These are phyloP conservation scores for Neofusicoccum umdonicola DNA, from an alignment of 2,329 filamentous ascomycete genomes.

Conservation along the genomic window DNA sequence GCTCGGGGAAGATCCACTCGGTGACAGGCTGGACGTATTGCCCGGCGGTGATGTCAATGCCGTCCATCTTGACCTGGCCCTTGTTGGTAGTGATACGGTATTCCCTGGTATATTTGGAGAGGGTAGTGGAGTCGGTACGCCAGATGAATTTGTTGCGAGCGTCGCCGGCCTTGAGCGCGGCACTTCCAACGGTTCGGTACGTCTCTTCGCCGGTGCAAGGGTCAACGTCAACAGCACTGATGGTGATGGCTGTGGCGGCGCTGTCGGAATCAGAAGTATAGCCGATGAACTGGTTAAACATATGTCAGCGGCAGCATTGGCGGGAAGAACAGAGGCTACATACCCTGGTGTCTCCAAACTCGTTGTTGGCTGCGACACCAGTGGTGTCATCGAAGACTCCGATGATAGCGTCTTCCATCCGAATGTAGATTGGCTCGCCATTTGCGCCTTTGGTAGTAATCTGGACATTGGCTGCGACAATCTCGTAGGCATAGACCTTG, in stretches of 20 bases:
- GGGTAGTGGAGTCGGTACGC: conserved; percentile 26
- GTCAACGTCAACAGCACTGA: conserved; percentile 43
- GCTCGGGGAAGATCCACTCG: conserved; percentile 47
- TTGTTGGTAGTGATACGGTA: conserved; percentile 38
- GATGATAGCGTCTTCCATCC: conserved; percentile 44
- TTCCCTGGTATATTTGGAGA: conserved; percentile 40
- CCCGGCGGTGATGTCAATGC: conserved; percentile 42
- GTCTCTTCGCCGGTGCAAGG: conserved; percentile 42
- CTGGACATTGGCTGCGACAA: conserved; percentile 41
- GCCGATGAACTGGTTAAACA: conserved; percentile 30
- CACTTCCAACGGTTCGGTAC: conserved; percentile 35
- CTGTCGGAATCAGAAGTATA: conserved; percentile 38
- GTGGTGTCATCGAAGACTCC: conserved; percentile 34
- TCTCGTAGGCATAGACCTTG: conserved; percentile 39
- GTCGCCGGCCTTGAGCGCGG: conserved; percentile 29
- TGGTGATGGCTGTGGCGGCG: conserved; percentile 28
- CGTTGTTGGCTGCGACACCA: conserved; percentile 28
- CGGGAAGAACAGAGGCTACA: neutral
- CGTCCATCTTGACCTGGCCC: conserved; percentile 32
- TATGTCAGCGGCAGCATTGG: too few species aligned
- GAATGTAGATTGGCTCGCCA: conserved; percentile 40
- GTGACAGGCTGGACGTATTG: conserved; percentile 42
- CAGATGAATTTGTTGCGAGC: conserved; percentile 43
- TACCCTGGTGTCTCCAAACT: conserved; percentile 34
- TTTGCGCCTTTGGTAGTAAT: conserved; percentile 33